Percentiles rank a stretch among this genome's conserved stretches.
phyloP scores from a whole-genome alignment of 1,284 basidiomycete species.

The Malassezia nana region DNA sequence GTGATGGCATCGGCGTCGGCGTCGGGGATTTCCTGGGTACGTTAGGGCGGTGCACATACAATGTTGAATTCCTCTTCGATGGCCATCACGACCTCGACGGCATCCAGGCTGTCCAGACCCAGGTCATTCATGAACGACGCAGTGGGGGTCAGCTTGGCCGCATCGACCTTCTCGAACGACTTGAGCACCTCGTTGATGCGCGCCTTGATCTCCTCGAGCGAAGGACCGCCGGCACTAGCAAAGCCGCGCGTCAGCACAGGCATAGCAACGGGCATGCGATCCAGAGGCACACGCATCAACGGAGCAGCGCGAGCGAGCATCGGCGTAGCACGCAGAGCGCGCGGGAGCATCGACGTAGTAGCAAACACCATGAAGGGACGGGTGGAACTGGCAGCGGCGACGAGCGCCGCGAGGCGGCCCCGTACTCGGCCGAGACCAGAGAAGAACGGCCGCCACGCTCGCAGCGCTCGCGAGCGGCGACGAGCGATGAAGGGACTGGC shows the following conservation, averaged over 20 bases:
- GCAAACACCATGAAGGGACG: constrained; percentile 9
- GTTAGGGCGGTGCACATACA: constrained; percentile 16
- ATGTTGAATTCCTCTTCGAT: constrained; percentile 77
- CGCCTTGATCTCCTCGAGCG: constrained; percentile 65
- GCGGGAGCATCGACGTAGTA: constrained; percentile 11
- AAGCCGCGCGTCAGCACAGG: constrained; percentile 52
- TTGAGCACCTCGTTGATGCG: constrained; percentile 81
- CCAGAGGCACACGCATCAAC: constrained; percentile 4
- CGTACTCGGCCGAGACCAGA: constrained; percentile 8
- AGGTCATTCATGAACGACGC: constrained; percentile 79
- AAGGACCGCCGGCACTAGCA: constrained; percentile 66
- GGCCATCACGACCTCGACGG: constrained; percentile 98
- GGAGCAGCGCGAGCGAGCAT: constrained; percentile 8
- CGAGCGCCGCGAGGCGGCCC: background rate
- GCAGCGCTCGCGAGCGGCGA: background rate
- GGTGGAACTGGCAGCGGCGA: background rate
- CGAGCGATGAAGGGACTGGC: constrained; percentile 43
- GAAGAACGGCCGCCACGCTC: background rate
- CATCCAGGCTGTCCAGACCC: constrained; percentile 89
- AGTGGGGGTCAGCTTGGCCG: constrained; percentile 62
- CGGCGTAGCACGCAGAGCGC: constrained; percentile 10
- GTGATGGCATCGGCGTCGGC: constrained; percentile 95
- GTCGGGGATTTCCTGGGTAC: constrained; percentile 79
- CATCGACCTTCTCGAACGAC: constrained; percentile 89
- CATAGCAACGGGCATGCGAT: constrained; percentile 5